These are phyloP conservation scores for Mycena polygramma DNA, from an alignment of 768 basidiomycete species.

Conservation along the genomic window DNA sequence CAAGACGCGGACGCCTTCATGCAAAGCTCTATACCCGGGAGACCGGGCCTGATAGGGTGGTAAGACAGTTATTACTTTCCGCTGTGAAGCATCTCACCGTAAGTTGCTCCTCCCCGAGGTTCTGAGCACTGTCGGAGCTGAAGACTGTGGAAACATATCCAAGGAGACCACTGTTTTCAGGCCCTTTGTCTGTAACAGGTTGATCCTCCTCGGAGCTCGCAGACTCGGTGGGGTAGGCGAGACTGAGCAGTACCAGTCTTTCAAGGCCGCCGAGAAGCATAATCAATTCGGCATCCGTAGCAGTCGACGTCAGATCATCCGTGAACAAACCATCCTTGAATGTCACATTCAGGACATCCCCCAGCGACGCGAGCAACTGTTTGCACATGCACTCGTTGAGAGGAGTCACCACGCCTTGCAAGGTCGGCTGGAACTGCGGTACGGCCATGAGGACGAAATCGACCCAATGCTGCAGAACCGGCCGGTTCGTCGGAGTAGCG, in stretches of 20 bases:
- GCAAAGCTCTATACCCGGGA: slow-evolving; percentile 81
- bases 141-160: slow-evolving; percentile 96
- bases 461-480: slow-evolving; percentile 94
- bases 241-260: slow-evolving; percentile 79
- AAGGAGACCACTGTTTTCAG: slow-evolving; percentile 77
- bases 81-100: slow-evolving; percentile 57
- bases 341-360: slow-evolving; percentile 65
- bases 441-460: slow-evolving; percentile 95
- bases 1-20: slow-evolving; percentile 85
- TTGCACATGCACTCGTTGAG: slow-evolving; percentile 85
- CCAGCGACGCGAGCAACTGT: slow-evolving; percentile 71
- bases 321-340: slow-evolving; percentile 50
- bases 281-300: slow-evolving; percentile 85
- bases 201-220: slow-evolving; percentile 70
- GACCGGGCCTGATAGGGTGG: slow-evolving; percentile 66
- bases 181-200: slow-evolving; percentile 62
- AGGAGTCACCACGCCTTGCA: slow-evolving; percentile 76
- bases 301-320: slow-evolving; percentile 60
- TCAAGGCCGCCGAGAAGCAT: slow-evolving; percentile 90
- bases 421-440: slow-evolving; percentile 82
- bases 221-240: slow-evolving; percentile 68
- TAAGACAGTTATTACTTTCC: slow-evolving; percentile 1
- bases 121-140: slow-evolving; percentile 71
- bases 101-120: slow-evolving; percentile 64
- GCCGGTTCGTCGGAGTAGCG: slow-evolving; percentile 72